Evolutionary conservation across 1,284 basidiomycete species (phyloP), one percentile per base, ranked within the genome.

Genomic region (Heliocybe sulcata): DNA sequence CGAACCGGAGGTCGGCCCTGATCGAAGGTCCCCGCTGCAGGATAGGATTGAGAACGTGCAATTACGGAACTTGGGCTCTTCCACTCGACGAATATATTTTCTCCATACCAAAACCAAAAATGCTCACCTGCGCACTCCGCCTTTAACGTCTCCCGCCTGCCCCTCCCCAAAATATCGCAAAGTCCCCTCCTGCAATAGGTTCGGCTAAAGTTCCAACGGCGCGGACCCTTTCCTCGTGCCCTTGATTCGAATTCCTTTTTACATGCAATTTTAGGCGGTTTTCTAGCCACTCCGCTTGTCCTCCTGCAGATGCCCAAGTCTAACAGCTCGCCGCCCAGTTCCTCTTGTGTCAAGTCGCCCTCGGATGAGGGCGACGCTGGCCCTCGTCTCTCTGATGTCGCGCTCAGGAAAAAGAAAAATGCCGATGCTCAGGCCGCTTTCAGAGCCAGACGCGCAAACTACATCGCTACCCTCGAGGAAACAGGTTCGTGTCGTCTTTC

Each of bases 391-490:
- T 68, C 80, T 60, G 86, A 89, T 68, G 78, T 86, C 31, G 83
- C 83, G 35, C 74, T 87, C 61, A 76, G 87, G 61, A 90, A 90
- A 73, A 90, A 89, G 77, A 92, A 91, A 74, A 91, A 91, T 62
- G 88, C 88, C 47, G 86, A 89, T 66, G 85, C 84, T 1, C 85
- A 89, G 70, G 85, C 85, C 50, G 84, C 83, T 51, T 88, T 87
- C 68, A 72, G 82, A 62, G 80, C 80, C 45, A 75, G 89, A 63
- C 77, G 89, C 60, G 86, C 87, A 52, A 90, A 88, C 69, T 92
- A 92, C 67, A 92, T 92, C 65, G 82, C 87, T 49, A 91, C 88
- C n/a, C 79, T 92, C 60, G 90, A 92, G 68, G 89, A 90, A 69
- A 90, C 89, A 75, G 88, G 88, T 87, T 65, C 59, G 72, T 69